Base-by-base conservation (phyloP, 306 rosid species). In the Prunus mongolica region DNA sequence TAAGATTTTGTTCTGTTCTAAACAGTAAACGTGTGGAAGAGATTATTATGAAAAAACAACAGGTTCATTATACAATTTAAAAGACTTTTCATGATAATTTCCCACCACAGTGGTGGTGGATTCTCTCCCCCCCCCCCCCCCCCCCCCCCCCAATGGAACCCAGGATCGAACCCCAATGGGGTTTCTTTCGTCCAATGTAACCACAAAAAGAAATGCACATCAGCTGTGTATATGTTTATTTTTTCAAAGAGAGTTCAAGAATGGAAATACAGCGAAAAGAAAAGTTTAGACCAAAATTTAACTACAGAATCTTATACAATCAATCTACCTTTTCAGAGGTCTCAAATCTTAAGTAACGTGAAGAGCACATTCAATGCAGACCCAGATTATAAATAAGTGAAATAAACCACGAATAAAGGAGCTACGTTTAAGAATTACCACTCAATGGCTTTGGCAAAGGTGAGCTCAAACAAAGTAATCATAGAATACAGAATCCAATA, bases 401-500 rank as follows among this genome's bases (percentile, higher is more conserved):
- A 3, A 56, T 3, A 20, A 56, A 68, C 16, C 58, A 46, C 15
- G 71, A 2, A 1, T n/a, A 52, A 64, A 38, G 19, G 54, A 38
- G 49, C 34, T 46, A 24, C 1, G 14, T 27, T 28, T 44, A 64
- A 32, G 46, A 25, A 13, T 71, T 86, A 96, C 99, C 99, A 96
- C 78, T 93, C 98, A 79, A 96, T 85, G 50, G 88, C 52, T 80
- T 88, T 96, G 77, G 86, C 85, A 78, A 96, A 93, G 63, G 99
- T 96, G 72, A 96, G 97, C 84, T 96, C 99, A 77, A 91, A 74
- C 63, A 96, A 93, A 6, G 99, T 96, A 72, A 96, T 91, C 91
- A 96, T 56, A 50, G 99, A 96, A 78, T 96, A 88, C 8, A 96
- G 96, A 78, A 96, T 90, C 99, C 99, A 96, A 72, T 96, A 96